These are phyloP conservation scores for Phaeosphaeriaceae sp. DNA, from an alignment of 2,329 filamentous ascomycete species.

Conservation along the genomic window DNA sequence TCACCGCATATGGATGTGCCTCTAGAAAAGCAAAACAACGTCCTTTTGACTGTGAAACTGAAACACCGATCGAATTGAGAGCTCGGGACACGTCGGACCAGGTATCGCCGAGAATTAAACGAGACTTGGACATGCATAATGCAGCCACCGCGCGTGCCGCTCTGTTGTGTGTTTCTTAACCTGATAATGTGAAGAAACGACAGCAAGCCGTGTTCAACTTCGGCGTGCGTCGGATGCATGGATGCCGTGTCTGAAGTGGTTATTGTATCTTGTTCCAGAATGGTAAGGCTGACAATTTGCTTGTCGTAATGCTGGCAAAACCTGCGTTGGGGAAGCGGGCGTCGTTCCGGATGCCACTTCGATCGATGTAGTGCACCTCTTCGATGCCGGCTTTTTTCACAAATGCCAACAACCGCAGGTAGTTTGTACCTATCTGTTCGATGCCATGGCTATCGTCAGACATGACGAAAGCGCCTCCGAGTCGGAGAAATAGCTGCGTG, in stretches of 20 bases:
- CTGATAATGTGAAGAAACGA: background rate
- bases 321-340: conserved; percentile 43
- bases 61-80: background rate
- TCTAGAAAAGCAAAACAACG: background rate
- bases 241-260: conserved; percentile 9
- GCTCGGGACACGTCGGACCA: background rate
- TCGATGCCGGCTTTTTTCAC: conserved; percentile 71
- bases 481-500: conserved; percentile 70
- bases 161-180: background rate
- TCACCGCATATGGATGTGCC: background rate
- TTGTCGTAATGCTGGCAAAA: conserved; percentile 44
- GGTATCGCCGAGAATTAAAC: background rate
- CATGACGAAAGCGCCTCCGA: conserved; percentile 84
- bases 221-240: conserved; percentile 3
- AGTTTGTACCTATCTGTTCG: conserved; percentile 88
- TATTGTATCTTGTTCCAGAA: conserved; percentile 37
- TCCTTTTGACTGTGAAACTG: background rate
- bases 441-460: conserved; percentile 95
- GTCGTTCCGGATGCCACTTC: conserved; percentile 31
- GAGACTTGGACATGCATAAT: conserved; percentile 15
- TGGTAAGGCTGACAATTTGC: conserved; percentile 34
- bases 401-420: conserved; percentile 73
- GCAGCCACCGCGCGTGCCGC: conserved; percentile 11
- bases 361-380: conserved; percentile 58
- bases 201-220: background rate